Evolutionary conservation across 2,329 filamentous ascomycete genomes (phyloP).

Genomic region (Aspergillus brunneoviolaceus): DNA sequence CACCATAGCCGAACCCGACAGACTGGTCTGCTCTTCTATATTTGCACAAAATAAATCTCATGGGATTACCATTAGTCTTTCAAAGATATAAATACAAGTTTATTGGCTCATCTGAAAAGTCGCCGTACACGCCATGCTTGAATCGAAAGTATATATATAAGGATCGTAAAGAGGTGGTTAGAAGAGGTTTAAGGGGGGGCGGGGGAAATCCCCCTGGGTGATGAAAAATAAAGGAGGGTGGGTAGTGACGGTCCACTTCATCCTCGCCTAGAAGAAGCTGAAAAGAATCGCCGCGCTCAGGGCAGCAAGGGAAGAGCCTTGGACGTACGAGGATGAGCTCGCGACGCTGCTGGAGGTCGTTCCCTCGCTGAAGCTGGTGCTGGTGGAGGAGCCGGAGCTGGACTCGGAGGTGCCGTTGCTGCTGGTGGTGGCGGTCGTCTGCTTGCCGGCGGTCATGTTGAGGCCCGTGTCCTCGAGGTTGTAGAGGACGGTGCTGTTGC

Average conservation of each 20-base stretch:
- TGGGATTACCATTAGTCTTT: not conserved
- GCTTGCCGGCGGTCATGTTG: slow-evolving; percentile 3
- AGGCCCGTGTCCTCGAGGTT: slow-evolving; percentile 4
- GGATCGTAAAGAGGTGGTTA: not conserved
- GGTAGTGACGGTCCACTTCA: not conserved
- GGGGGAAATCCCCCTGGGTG: not conserved
- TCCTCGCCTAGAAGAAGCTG: not conserved
- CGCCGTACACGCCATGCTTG: not conserved
- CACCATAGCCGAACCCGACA: too few species aligned
- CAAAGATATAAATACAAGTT: not conserved
- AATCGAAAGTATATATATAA: not conserved
- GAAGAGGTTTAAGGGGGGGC: too few species aligned
- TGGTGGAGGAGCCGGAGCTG: not conserved
- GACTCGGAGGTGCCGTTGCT: not conserved
- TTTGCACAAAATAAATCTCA: not conserved
- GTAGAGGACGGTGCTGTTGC: slow-evolving; percentile 3
- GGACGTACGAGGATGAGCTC: not conserved
- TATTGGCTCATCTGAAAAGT: not conserved
- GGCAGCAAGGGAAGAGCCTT: not conserved
- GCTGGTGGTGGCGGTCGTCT: not conserved
- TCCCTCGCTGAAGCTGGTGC: not conserved
- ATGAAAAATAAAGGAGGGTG: not conserved
- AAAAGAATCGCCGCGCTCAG: not conserved
- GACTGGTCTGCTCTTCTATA: too few species aligned
- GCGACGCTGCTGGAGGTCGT: not conserved